Evolutionary conservation across 768 basidiomycete genomes (phyloP).

Genomic region (Psilocybe tampanensis): DNA sequence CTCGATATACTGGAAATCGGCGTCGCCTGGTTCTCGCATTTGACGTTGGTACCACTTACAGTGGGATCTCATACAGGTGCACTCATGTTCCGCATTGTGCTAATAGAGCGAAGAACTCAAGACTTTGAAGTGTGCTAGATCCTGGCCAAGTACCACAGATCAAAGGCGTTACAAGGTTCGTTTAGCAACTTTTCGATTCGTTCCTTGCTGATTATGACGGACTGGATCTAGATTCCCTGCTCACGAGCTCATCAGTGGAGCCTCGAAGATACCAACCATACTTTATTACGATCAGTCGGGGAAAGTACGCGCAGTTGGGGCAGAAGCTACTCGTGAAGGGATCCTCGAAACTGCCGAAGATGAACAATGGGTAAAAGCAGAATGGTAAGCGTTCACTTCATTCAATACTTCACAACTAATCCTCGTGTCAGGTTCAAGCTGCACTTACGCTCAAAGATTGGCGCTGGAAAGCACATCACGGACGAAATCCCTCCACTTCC

Average conservation of each 20-base stretch:
- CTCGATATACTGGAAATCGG: slow-evolving; percentile 35
- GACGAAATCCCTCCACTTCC: slow-evolving; percentile 44
- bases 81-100: not conserved
- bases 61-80: slow-evolving; percentile 9
- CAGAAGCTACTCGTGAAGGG: slow-evolving; percentile 44
- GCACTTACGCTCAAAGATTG: slow-evolving; percentile 24
- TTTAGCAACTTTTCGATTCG: not conserved
- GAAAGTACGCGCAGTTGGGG: slow-evolving; percentile 42
- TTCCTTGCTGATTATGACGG: not conserved
- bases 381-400: not conserved
- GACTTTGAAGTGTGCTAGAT: slow-evolving; percentile 36
- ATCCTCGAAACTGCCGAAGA: slow-evolving; percentile 42
- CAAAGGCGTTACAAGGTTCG: slow-evolving; percentile 41
- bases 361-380: slow-evolving; percentile 40
- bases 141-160: slow-evolving; percentile 41
- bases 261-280: slow-evolving; percentile 51
- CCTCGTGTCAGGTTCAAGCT: slow-evolving; percentile 10
- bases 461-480: slow-evolving; percentile 4
- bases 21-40: slow-evolving; percentile 44
- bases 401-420: too few species aligned
- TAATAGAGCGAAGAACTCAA: not conserved
- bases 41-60: slow-evolving; percentile 45
- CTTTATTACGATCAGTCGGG: slow-evolving; percentile 47
- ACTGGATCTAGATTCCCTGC: slow-evolving; percentile 17
- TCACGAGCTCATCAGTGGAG: slow-evolving; percentile 26